Percentiles rank a stretch among this genome's conserved stretches.
Conservation (phyloP, 495 filamentous ascomycete genomes). For the Emericellopsis terricola region DNA sequence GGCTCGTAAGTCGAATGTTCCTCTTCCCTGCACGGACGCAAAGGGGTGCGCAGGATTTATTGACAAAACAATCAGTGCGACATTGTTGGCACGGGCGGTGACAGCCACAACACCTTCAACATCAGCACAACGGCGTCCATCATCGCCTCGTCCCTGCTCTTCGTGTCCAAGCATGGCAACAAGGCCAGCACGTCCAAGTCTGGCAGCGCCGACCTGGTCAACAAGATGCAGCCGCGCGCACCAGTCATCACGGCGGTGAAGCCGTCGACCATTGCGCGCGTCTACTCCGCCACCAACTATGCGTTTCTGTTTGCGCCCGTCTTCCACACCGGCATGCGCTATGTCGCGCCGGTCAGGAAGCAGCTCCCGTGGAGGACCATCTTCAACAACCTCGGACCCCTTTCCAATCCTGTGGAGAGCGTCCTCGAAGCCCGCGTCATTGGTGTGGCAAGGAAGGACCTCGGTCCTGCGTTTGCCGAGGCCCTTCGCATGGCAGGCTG, state of each 20-base stretch:
- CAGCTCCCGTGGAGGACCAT: constrained; percentile 83
- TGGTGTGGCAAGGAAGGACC: constrained; percentile 69
- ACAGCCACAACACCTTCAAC: constrained; percentile 94
- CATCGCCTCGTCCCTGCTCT: constrained; percentile 62
- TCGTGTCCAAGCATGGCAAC: constrained; percentile 91
- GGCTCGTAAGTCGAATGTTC: constrained; percentile 45
- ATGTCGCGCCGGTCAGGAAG: constrained; percentile 66
- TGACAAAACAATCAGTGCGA: too few species aligned
- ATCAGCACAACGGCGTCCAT: constrained; percentile 90
- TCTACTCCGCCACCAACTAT: constrained; percentile 72
- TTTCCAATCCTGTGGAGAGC: constrained; percentile 57
- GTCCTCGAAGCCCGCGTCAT: constrained; percentile 74
- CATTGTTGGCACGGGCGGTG: constrained; percentile 94
- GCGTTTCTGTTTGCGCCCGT: constrained; percentile 91
- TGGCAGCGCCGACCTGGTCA: constrained; percentile 84
- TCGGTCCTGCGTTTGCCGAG: constrained; percentile 76
- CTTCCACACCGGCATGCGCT: constrained; percentile 86
- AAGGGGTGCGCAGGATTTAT: too few species aligned
- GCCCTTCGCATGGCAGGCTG: constrained; percentile 61
- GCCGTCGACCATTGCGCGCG: constrained; percentile 41
- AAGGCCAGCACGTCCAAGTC: constrained; percentile 88
- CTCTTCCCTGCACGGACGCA: too few species aligned
- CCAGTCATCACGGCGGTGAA: constrained; percentile 59
- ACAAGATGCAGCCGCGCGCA: constrained; percentile 43
- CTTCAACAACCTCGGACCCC: constrained; percentile 88